phyloP scores from a whole-genome alignment of 805 yeast species.

The Isabelozyma gotoi region DNA sequence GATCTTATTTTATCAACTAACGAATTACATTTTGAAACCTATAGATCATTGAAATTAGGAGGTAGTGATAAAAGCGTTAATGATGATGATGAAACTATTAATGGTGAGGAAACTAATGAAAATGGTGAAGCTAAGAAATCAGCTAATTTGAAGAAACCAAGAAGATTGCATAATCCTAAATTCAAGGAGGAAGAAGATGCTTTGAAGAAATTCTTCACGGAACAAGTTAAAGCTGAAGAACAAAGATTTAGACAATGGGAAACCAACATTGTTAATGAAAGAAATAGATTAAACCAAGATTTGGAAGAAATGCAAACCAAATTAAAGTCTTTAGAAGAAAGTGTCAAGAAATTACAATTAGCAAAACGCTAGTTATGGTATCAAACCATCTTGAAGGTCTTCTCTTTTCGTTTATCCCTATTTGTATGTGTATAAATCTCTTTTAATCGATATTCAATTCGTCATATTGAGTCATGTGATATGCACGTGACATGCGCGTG shows the following conservation, averaged over 20 bases:
- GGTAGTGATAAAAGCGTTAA: conserved; percentile 25
- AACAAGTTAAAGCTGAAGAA: conserved; percentile 93
- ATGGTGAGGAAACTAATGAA: conserved; percentile 25
- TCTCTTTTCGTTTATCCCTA: too few species aligned
- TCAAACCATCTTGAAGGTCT: too few species aligned
- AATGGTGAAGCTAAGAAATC: conserved; percentile 28
- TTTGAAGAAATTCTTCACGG: conserved; percentile 90
- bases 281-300: conserved; percentile 91
- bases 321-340: conserved; percentile 72
- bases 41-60: conserved; percentile 70
- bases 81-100: conserved; percentile 30
- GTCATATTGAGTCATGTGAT: neutral
- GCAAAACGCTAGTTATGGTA: conserved; percentile 24
- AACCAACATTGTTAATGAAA: conserved; percentile 90
- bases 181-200: conserved; percentile 96
- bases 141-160: conserved; percentile 41
- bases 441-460: neutral
- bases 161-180: conserved; percentile 76
- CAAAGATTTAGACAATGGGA: conserved; percentile 99
- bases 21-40: conserved; percentile 78
- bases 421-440: neutral
- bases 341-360: conserved; percentile 58
- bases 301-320: conserved; percentile 83
- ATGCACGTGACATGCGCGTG: neutral
- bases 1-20: conserved; percentile 79